Evolutionary conservation across 257 asterid species (phyloP), one percentile per base, ranked within the genome.

Genomic region (Jasminum sambac): DNA sequence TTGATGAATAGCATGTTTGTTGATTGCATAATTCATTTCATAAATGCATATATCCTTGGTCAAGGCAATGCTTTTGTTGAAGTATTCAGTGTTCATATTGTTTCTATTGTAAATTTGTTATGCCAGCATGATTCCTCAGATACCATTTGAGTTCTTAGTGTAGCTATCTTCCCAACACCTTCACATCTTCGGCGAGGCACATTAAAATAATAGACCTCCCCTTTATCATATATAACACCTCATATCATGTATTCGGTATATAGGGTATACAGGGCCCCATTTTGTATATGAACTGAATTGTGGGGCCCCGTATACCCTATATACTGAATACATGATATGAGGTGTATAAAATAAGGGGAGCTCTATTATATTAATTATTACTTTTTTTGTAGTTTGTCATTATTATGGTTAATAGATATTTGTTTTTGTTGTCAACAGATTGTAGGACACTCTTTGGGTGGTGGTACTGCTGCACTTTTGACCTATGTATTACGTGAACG

Each of bases 361-460:
- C n/a, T n/a, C n/a, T n/a, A n/a, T n/a, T n/a, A n/a, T n/a, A n/a
- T n/a, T n/a, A n/a, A n/a, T n/a, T n/a, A n/a, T n/a, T n/a, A n/a
- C n/a, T n/a, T n/a, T 41, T 41, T 40, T 2, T 19, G 42, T 52
- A 21, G 46, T 66, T 62, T 50, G 21, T 70, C 21, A 52, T 46
- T 34, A 60, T 74, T 17, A 60, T 26, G 19, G 52, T 69, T 72
- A 36, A 30, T 41, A 21, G 63, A 67, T 23, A 38, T 63, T 41
- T 55, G 75, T 69, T 63, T 71, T 58, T 66, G 48, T 65, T 67
- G 71, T 52, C 66, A 63, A 58, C 84, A 94, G 99, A 84, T 95
- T 66, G 87, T 95, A 6, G 99, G 99, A 26, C 99, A 95, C 76
- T 95, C 99, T 66, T 85, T 95, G 77, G 99, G 99, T 70, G 98